Evolutionary conservation across 2,329 filamentous ascomycete genomes (phyloP).

Genomic region (Xylaria sp.): DNA sequence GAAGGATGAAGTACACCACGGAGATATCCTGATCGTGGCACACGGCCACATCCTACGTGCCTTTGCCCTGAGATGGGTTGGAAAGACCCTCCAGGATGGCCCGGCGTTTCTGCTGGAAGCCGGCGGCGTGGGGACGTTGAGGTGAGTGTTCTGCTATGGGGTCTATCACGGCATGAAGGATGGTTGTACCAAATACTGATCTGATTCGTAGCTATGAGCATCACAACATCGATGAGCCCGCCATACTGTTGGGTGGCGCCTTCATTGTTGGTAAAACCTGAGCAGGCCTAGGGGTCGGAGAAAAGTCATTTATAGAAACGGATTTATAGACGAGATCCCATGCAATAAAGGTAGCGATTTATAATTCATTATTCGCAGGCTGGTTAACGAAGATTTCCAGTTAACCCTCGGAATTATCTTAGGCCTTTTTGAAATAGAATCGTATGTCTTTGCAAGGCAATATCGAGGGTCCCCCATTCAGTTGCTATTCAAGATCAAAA

Average conservation of each 20-base stretch:
- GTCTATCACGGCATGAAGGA: not conserved
- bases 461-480: no score
- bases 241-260: conserved; percentile 74
- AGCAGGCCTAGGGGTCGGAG: not conserved
- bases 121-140: conserved; percentile 80
- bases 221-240: conserved; percentile 75
- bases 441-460: no score
- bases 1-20: conserved; percentile 44
- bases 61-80: conserved; percentile 85
- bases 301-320: not conserved
- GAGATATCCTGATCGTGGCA: conserved; percentile 79
- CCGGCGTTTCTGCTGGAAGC: conserved; percentile 84
- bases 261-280: conserved; percentile 53
- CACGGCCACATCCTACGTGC: conserved; percentile 89
- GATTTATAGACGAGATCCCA: not conserved
- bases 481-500: no score
- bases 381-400: not conserved
- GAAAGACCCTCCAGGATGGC: conserved; percentile 72
- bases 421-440: no score
- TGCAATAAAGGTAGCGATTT: not conserved
- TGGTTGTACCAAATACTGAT: conserved; percentile 13
- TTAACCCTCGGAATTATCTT: no score
- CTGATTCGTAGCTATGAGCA: conserved; percentile 68
- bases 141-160: conserved; percentile 47
- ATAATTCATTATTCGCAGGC: no score